A percentile compares a stretch with the other conserved stretches of the same genome.
phyloP scores from a whole-genome alignment of 2,329 filamentous ascomycete genomes.

The Pseudocercospora macadamiae region DNA sequence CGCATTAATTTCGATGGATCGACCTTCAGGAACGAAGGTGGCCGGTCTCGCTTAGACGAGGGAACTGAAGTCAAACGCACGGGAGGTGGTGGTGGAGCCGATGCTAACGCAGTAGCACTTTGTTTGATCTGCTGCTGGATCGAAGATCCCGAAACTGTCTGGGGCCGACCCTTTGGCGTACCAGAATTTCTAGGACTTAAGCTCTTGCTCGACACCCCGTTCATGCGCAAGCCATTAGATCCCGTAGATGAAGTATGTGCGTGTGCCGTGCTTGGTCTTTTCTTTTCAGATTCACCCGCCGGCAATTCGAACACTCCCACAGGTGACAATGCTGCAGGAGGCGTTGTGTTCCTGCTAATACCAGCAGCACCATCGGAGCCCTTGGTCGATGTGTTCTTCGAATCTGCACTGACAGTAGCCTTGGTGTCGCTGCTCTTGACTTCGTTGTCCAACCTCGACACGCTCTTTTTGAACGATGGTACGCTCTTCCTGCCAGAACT shows the following conservation, averaged over 20 bases:
- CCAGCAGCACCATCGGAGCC: background rate
- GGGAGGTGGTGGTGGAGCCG: conserved; percentile 3
- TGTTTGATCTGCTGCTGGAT: conserved; percentile 17
- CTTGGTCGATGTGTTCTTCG: background rate
- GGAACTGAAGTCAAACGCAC: conserved; percentile 6
- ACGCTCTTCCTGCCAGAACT: conserved; percentile 33
- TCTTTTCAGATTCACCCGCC: conserved; percentile 21
- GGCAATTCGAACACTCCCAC: conserved; percentile 33
- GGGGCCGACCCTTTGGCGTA: conserved; percentile 29
- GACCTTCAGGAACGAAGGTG: conserved; percentile 25
- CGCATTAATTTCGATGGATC: conserved; percentile 11
- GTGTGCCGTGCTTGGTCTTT: conserved; percentile 32
- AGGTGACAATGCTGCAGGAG: conserved; percentile 10
- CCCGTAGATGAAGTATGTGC: conserved; percentile 23
- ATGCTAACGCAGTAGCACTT: background rate
- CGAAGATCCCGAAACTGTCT: conserved; percentile 30
- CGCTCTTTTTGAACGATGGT: conserved; percentile 30
- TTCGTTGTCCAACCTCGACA: conserved; percentile 28
- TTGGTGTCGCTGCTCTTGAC: conserved; percentile 10
- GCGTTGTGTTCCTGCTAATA: background rate
- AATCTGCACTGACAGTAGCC: background rate
- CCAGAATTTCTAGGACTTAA: conserved; percentile 10
- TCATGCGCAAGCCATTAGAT: conserved; percentile 38
- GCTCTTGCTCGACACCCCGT: conserved; percentile 30
- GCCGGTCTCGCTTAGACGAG: conserved; percentile 11